Evolutionary conservation across 805 yeast genomes (phyloP), one percentile per base, ranked within the genome.

Genomic region (Zygosaccharomyces pseudorouxii): DNA sequence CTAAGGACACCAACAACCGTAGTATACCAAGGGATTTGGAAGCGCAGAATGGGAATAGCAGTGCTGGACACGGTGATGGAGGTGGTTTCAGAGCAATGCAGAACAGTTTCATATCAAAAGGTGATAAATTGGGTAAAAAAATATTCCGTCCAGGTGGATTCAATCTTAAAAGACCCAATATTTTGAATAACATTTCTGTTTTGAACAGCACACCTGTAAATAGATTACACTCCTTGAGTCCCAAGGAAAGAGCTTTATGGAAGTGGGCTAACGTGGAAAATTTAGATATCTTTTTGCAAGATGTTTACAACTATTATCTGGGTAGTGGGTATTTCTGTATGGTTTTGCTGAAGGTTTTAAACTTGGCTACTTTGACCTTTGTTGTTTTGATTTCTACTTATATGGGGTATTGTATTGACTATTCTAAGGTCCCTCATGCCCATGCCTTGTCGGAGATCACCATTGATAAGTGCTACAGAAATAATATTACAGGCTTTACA

Each of bases 221-320:
- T 44, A 55, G 55, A 41, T 45, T 75, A 6, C 76, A 77, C 6
- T 71, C 75, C 1, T 60, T 81, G 23, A 78, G 81, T 44, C 79
- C 86, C 1, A 72, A 73, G 50, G 97, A 90, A 61, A 71, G 89
- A 42, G 96, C 98, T 0, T 71, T 86, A 14, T 93, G 97, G 89
- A 77, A 88, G 51, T 93, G 99, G 98, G 96, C 98, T 1, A 93
- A 93, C 60, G 88, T 93, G 20, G 88, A 86, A 56, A 93, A 93
- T 65, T 75, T 93, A 64, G 99, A 93, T 69, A 77, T 80, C 40
- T 93, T 92, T 58, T 71, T 93, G 16, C 81, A 80, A 46, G 95
- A 92, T 56, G 78, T 90, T 9, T 93, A 93, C 67, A 75, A 76
- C 44, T 93, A 89, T 63, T 93, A 86, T 64, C 71, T 84, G 23